Evolutionary conservation across 2,329 filamentous ascomycete genomes (phyloP).

Genomic region (Neobulgaria alba): DNA sequence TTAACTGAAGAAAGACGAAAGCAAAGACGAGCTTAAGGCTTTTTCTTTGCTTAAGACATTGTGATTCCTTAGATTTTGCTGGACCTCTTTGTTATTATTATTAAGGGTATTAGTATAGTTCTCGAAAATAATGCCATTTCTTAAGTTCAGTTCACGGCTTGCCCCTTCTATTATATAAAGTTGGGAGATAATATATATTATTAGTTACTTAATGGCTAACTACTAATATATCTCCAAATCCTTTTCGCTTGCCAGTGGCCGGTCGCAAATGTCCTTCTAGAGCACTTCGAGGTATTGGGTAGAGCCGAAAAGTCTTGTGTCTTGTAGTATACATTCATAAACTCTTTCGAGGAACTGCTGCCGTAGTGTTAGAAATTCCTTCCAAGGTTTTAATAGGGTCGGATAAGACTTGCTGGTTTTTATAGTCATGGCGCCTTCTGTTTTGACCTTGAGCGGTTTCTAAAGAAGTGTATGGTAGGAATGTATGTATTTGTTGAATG

Average conservation of each 20-base stretch:
- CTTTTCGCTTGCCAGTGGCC: conserved; percentile 25
- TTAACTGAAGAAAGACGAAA: too few species aligned
- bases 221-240: conserved; percentile 27
- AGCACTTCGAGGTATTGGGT: conserved; percentile 20
- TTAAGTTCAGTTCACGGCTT: conserved; percentile 19
- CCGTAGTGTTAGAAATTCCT: conserved; percentile 13
- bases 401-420: conserved; percentile 18
- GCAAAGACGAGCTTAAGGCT: conserved; percentile 9
- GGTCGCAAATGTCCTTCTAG: conserved; percentile 13
- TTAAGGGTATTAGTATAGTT: conserved; percentile 19
- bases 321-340: conserved; percentile 14
- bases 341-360: conserved; percentile 15
- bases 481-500: conserved; percentile 18
- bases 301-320: conserved; percentile 15
- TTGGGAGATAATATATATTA: conserved; percentile 23
- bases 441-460: conserved; percentile 19
- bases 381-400: conserved; percentile 17
- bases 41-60: conserved; percentile 12
- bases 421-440: conserved; percentile 19
- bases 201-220: conserved; percentile 24
- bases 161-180: conserved; percentile 25
- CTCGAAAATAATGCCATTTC: conserved; percentile 18
- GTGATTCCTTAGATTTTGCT: conserved; percentile 18
- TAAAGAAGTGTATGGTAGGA: conserved; percentile 15
- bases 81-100: conserved; percentile 20